Evolutionary conservation across 2,329 filamentous ascomycete species (phyloP), one percentile per base, ranked within the genome.

Genomic region (Pseudogymnoascus sp.): DNA sequence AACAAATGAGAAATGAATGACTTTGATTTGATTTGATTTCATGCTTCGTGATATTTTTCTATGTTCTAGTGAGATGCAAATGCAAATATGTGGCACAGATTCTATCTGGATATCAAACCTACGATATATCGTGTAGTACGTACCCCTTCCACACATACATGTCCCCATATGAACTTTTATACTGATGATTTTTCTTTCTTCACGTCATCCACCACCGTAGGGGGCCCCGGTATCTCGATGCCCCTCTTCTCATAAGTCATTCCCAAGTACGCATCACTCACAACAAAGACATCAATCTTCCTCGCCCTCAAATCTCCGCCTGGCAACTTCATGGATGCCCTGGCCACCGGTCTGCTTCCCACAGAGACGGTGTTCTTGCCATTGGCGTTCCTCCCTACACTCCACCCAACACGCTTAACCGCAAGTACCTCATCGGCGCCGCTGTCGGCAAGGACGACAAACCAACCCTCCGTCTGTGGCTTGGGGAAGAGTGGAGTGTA

Each of bases 401-500:
- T 74, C 93, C 95, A 97, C 1, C 87, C 88, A 0, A 95, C 84
- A 31, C 95, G 81, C 81, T 96, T 97, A 66, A 99, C 80, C 2
- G 89, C 93, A 3, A 96, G 75, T 40, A 97, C 81, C 68, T 97
- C 91, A 64, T 93, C 91, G 5, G 77, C 82, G 0, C 78, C 78
- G 2, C 83, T 70, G 68, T 89, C 86, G 5, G 86, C 88, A 0
- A 96, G 82, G 21, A 97, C 72, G 12, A 95, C 84, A 74, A 99
- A 97, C 83, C 88, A 97, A 0, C 93, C 93, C 71, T 99, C 95
- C 0, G 87, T 95, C 75, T 99, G 95, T 14, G 92, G 87, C 76
- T 99, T 99, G 1, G 93, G 93, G 76, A 96, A 97, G 21, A 84
- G 83, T 2, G 96, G 93, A 0, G 95, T 91, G 69, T 88, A 96